These are phyloP conservation scores for Nepenthes alata DNA, from an alignment of 179 eudicot species.

Conservation along the genomic window DNA sequence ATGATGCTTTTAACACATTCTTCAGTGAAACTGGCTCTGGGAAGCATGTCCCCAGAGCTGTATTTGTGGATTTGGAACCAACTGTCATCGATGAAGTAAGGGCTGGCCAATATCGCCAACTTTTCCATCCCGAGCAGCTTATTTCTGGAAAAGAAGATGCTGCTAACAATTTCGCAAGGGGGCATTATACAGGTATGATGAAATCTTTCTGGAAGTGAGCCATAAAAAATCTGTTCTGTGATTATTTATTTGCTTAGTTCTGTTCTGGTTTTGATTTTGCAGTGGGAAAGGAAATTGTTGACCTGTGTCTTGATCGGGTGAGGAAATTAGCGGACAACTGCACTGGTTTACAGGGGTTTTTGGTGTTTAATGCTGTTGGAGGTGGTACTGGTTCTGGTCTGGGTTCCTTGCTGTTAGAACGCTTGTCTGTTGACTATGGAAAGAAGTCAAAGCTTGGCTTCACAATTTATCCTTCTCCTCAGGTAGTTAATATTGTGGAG, in stretches of 20 bases:
- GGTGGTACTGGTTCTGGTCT: conserved; percentile 5
- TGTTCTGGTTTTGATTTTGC: neutral
- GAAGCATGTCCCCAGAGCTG: conserved; percentile 5
- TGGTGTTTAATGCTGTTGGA: neutral
- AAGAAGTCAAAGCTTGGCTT: conserved; percentile 2
- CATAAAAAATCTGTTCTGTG: neutral
- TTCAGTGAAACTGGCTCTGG: conserved; percentile 1
- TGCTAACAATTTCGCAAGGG: conserved; percentile 2
- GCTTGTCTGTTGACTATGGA: conserved; percentile 2
- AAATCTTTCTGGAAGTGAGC: neutral
- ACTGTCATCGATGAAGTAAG: conserved; percentile 3
- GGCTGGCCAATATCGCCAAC: neutral
- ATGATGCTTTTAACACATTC: conserved; percentile 3
- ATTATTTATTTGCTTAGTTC: neutral
- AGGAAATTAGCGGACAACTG: conserved; percentile 4
- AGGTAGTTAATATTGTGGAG: neutral
- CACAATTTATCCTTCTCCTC: neutral
- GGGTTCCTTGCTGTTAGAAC: neutral
- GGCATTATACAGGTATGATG: neutral
- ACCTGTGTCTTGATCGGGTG: conserved; percentile 2
- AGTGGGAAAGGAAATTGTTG: conserved; percentile 3
- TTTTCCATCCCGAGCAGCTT: conserved; percentile 1
- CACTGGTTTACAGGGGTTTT: conserved; percentile 1
- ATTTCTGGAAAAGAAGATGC: conserved; percentile 3
- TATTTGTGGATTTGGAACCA: conserved; percentile 1